Conservation (phyloP, 2,329 filamentous ascomycete genomes). For the Lithohypha guttulata region DNA sequence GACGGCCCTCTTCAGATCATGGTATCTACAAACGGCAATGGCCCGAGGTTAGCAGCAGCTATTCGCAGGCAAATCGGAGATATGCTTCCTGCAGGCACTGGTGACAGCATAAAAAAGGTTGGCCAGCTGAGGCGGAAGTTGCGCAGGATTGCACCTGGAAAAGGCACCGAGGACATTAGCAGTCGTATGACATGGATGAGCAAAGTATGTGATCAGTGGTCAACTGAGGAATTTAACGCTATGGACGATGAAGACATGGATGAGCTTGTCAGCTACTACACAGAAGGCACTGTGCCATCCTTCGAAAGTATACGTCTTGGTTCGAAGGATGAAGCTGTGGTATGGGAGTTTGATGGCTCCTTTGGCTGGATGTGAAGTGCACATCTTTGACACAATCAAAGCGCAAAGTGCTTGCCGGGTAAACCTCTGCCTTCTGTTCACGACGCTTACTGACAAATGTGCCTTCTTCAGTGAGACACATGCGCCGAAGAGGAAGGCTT, state of each 20-base stretch:
- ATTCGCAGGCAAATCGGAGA: slow-evolving; percentile 73
- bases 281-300: slow-evolving; percentile 29
- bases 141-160: slow-evolving; percentile 60
- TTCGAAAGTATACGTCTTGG: slow-evolving; percentile 27
- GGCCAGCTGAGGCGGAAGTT: slow-evolving; percentile 70
- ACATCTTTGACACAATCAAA: too few species aligned
- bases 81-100: slow-evolving; percentile 65
- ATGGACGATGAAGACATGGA: slow-evolving; percentile 81
- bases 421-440: too few species aligned
- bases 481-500: too few species aligned
- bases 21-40: slow-evolving; percentile 97
- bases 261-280: slow-evolving; percentile 65
- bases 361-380: slow-evolving; percentile 16
- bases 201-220: slow-evolving; percentile 77
- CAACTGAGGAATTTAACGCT: slow-evolving; percentile 69
- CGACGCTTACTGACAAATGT: too few species aligned
- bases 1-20: slow-evolving; percentile 95
- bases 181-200: slow-evolving; percentile 59
- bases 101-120: slow-evolving; percentile 74
- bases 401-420: too few species aligned
- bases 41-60: slow-evolving; percentile 77
- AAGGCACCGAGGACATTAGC: slow-evolving; percentile 23
- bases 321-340: slow-evolving; percentile 12
- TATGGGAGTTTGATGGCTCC: slow-evolving; percentile 22
- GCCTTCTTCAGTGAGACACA: too few species aligned